Conservation (phyloP, 371 early-diverging fungal species). For the Haplosporangium sp. region DNA sequence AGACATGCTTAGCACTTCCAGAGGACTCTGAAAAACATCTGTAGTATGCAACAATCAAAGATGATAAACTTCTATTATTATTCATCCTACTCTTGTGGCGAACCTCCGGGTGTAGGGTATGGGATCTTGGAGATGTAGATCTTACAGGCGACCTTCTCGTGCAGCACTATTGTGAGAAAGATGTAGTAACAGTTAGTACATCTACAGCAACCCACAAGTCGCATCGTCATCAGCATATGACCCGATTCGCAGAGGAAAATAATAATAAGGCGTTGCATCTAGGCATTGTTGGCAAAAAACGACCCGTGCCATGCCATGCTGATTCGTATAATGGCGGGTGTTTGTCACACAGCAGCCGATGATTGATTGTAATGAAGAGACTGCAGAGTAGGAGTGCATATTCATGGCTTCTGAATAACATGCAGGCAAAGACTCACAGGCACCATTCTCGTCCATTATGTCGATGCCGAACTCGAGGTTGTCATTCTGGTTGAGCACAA, state of each 20-base stretch:
- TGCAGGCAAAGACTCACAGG: constrained; percentile 25
- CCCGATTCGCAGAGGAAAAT: no score
- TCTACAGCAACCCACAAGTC: neutral
- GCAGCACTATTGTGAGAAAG: constrained; percentile 61
- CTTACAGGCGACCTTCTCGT: constrained; percentile 75
- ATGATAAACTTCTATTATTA: neutral
- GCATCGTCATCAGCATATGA: no score
- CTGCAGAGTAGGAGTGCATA: neutral
- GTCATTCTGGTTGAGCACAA: constrained; percentile 73
- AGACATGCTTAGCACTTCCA: no score
- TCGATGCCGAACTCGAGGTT: constrained; percentile 90
- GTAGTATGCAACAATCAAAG: neutral
- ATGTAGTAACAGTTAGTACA: neutral
- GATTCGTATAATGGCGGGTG: no score
- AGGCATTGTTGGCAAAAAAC: no score
- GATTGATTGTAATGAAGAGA: neutral
- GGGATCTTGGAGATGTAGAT: constrained; percentile 58
- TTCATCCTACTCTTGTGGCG: constrained; percentile 47
- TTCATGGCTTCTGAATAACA: neutral
- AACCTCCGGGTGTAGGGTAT: constrained; percentile 35
- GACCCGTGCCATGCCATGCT: no score
- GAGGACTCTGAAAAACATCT: neutral
- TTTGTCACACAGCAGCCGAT: neutral
- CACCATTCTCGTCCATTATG: constrained; percentile 74
- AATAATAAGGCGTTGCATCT: no score